These are phyloP conservation scores for Phytophthora lateralis DNA, from an alignment of 352 stramenopile genomes.

Conservation along the genomic window DNA sequence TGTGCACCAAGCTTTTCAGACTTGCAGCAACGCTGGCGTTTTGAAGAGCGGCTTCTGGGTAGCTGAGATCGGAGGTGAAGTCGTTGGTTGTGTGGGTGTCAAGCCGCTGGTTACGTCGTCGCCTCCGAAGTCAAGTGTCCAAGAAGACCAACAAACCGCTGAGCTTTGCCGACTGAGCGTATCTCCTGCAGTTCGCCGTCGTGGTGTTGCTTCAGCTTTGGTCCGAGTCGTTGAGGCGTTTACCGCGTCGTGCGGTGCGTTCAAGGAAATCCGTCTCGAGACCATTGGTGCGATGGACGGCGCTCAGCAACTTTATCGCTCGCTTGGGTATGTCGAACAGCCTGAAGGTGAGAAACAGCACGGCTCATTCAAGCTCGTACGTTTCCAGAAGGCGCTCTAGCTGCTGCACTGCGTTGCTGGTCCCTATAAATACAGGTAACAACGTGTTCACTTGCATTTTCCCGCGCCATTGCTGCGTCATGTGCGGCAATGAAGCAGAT, in stretches of 20 bases:
- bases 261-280: slow-evolving; percentile 51
- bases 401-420: neutral
- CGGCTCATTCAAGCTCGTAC: slow-evolving; percentile 60
- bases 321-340: slow-evolving; percentile 49
- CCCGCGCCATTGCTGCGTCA: neutral
- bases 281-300: slow-evolving; percentile 68
- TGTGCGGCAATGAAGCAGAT: slow-evolving; percentile 5
- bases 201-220: slow-evolving; percentile 54
- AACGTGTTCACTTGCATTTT: neutral
- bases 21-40: slow-evolving; percentile 1
- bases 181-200: slow-evolving; percentile 39
- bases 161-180: slow-evolving; percentile 75
- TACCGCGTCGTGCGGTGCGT: slow-evolving; percentile 26
- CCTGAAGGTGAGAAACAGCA: slow-evolving; percentile 34
- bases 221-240: slow-evolving; percentile 53
- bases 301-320: slow-evolving; percentile 57
- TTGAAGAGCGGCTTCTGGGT: slow-evolving; percentile 65
- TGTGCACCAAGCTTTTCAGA: slow-evolving; percentile 48
- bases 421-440: slow-evolving; percentile 32
- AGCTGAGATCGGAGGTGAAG: slow-evolving; percentile 36
- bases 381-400: slow-evolving; percentile 52
- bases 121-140: neutral
- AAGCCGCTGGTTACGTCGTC: slow-evolving; percentile 35
- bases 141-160: slow-evolving; percentile 18
- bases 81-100: slow-evolving; percentile 67